A percentile compares a stretch with the other conserved stretches of the same genome.
Evolutionary conservation across 2,329 filamentous ascomycete species (phyloP).

Genomic region (Aspergillus pseudoviridinutans): DNA sequence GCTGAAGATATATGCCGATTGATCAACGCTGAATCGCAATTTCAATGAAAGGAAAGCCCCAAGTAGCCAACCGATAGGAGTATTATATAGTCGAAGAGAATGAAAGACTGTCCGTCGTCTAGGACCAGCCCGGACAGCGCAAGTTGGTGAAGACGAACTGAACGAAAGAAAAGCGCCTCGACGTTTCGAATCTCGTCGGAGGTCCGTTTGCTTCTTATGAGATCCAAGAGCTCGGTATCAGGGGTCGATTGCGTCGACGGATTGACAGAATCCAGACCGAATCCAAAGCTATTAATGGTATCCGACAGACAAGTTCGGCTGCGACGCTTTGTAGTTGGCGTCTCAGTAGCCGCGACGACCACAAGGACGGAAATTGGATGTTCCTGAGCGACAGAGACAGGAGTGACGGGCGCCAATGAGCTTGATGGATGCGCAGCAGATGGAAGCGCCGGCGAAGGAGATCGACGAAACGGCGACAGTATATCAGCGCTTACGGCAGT

Average conservation of each 20-base stretch:
- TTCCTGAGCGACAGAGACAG: constrained; percentile 4
- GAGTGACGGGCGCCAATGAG: constrained; percentile 15
- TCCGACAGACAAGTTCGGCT: constrained; percentile 10
- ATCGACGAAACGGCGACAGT: constrained; percentile 10
- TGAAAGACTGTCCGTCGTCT: constrained; percentile 5
- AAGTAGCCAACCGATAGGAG: constrained; percentile 1
- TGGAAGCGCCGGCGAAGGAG: constrained; percentile 21
- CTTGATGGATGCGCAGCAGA: not conserved
- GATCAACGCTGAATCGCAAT: constrained; percentile 5
- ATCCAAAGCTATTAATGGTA: constrained; percentile 3
- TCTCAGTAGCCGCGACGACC: constrained; percentile 20
- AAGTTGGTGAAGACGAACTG: not conserved
- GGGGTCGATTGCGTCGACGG: not conserved
- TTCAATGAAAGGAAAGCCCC: constrained; percentile 1
- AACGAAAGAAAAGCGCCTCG: not conserved
- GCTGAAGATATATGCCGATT: not conserved
- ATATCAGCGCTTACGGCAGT: constrained; percentile 18
- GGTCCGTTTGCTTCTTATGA: not conserved
- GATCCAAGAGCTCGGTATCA: not conserved
- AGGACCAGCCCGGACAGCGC: constrained; percentile 17
- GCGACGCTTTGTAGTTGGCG: constrained; percentile 11
- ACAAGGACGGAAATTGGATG: constrained; percentile 15
- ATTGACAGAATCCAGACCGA: not conserved
- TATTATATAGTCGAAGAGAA: constrained; percentile 4
- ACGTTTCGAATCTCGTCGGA: not conserved